Base-by-base conservation (phyloP, 2,329 filamentous ascomycete species). In the Hirsutella thompsonii region DNA sequence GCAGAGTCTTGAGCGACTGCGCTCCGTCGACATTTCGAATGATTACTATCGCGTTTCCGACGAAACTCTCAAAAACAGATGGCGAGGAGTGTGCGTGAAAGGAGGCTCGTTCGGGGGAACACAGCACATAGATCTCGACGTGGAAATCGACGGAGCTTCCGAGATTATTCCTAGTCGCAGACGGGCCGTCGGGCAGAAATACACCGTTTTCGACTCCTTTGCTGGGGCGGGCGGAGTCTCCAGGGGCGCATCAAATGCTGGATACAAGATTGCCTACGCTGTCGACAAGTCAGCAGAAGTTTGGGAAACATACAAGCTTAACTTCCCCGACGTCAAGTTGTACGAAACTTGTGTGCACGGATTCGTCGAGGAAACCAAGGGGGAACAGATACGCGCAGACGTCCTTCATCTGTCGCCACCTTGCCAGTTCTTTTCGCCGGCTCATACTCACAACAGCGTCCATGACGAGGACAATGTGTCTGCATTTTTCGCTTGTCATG, bases 351-450 rank as follows among this genome's bases (percentile, higher is more conserved):
- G 69, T 0, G 58, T 74, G 1, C 60, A 67, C 28, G 56, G 70
- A 2, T 78, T 81, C 39, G 61, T 77, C 21, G 52, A 50, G 1
- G 44, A 26, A 13, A 47, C 0, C 48, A 59, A 0, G 53, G 57
- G 11, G 5, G 2, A 47, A 40, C 42, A 49, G 9, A 52, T 68
- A 8, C 63, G 64, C 4, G 72, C 81, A 0, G 84, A 92, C 48
- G 63, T 90, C 2, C 60, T 85, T 0, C 86, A 93, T 47, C 59
- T 88, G 0, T 87, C 81, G 0, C 84, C 83, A 0, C 85, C 86
- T 0, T 93, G 87, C 42, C 83, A 90, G 49, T 76, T 72, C 2
- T 89, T 80, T 55, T 89, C 83, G 0, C 75, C 77, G 0, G 81
- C 79, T 0, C 80, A 93, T 44, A 89, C 83, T 0, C 63, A 63